A percentile compares a stretch with the other conserved stretches of the same genome.
phyloP scores from a whole-genome alignment of 129 eudicot species.

The Flaveria ramosissima region DNA sequence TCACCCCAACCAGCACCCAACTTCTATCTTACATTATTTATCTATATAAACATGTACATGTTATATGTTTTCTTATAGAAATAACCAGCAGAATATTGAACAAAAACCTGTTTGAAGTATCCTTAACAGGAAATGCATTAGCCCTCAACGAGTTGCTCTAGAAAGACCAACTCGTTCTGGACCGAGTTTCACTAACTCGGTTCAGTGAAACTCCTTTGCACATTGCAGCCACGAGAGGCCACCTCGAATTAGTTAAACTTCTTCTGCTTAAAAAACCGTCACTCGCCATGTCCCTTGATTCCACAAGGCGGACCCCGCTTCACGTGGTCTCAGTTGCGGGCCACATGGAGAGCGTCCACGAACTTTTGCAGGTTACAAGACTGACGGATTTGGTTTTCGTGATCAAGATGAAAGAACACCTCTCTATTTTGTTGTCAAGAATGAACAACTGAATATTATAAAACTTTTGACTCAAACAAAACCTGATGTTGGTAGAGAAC shows the following conservation, averaged over 20 bases:
- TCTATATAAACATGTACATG: neutral
- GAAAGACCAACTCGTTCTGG: constrained; percentile 31
- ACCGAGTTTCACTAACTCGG: constrained; percentile 25
- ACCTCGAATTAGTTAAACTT: constrained; percentile 23
- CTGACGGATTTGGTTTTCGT: constrained; percentile 12
- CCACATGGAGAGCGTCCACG: constrained; percentile 23
- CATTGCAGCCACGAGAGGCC: constrained; percentile 37
- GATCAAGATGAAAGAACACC: constrained; percentile 32
- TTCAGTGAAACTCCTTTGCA: constrained; percentile 29
- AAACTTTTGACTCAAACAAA: neutral
- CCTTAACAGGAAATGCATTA: constrained; percentile 30
- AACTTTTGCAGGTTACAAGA: constrained; percentile 22
- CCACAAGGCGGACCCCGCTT: too few relatives aligned
- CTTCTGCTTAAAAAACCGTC: constrained; percentile 18
- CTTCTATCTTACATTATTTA: neutral
- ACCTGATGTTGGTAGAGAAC: neutral
- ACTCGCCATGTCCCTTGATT: constrained; percentile 28
- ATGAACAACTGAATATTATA: constrained; percentile 22
- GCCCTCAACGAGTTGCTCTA: constrained; percentile 20
- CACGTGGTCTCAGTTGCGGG: constrained; percentile 34
- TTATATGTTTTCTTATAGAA: neutral
- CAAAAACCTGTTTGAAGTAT: constrained; percentile 27
- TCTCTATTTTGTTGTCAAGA: constrained; percentile 26
- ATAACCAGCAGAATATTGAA: constrained; percentile 18
- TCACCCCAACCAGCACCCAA: neutral